Base-by-base conservation (phyloP, 1,139 yeast genomes). In the Barnettozyma hawaiiensis region DNA sequence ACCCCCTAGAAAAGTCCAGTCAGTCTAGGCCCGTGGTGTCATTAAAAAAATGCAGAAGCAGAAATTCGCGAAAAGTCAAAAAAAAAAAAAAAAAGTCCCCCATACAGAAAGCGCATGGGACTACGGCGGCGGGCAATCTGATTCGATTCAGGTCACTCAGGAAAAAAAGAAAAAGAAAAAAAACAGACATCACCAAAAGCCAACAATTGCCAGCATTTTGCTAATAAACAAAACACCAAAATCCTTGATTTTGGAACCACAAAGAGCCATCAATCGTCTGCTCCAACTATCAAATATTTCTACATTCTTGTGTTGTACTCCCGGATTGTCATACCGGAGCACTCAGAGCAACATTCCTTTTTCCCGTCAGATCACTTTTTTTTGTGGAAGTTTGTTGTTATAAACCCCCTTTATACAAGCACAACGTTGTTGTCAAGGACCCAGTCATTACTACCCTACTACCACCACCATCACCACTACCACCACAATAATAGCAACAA, bases 111-210 rank as follows among this genome's bases (percentile, higher is more conserved):
- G 67, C 32, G 21, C 19, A 29, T 18, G 21, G 19, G 18, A 18
- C 12, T 16, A 18, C 14, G 19, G 32, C n/a, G n/a, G n/a, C n/a
- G n/a, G n/a, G n/a, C 19, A 52, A 74, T 76, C 44, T 70, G 69
- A 48, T 67, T 60, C 35, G 69, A 48, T 67, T 60, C 35, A 61
- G 56, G 29, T 60, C 67, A 37, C 63, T 69, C 27, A 22, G 26
- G 12, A 32, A 32, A 32, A 29, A 29, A 32, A 32, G 35, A 18
- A 32, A 32, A 32, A 32, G 21, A 20, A 20, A 18, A 32, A 32
- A 32, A 32, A 32, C n/a, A 20, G 26, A 20, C 24, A 32, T 32
- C 24, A 18, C 24, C 34, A 18, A 31, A 32, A 22, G 35, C 26
- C 35, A 20, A 20, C 26, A 9, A 19, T 29, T 29, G 21, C 21